Base-by-base conservation (phyloP, 2,329 filamentous ascomycete species). In the Aureobasidium melanogenum region DNA sequence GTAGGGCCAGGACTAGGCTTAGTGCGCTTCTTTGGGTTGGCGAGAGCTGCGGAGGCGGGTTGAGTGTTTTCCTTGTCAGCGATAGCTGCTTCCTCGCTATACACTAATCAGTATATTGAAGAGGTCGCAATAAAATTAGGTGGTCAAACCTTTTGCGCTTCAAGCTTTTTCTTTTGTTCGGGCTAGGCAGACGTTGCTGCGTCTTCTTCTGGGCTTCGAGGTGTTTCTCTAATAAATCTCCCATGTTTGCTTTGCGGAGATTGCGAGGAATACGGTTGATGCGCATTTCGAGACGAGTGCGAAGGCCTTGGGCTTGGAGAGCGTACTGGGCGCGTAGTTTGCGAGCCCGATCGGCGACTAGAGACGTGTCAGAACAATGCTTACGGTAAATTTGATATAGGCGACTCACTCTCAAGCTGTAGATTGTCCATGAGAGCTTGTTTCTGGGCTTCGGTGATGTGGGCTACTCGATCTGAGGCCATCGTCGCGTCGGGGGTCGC, bases 291-390 rank as follows among this genome's bases (percentile, higher is more conserved):
- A 99, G 87, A 64, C 93, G 87, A 63, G 91, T 87, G 64, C 88
- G 84, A 41, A 97, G 82, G 64, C 89, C 89, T 73, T 93, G 88
- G 24, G 91, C 89, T 74, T 96, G 92, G 10, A 95, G 82, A 63
- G 88, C 87, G 77, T 95, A 96, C 72, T 96, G 91, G 7, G 92
- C 88, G 68, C 92, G 85, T 64, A 97, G 80, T 73, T 93, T 91
- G 67, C 93, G 85, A 64, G 90, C 89, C 72, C 92, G 85, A 76
- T 95, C 89, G 19, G 89, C 91, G 66, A 96, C 91, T 96, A 67
- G 36, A 52, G 30, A 51, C 54, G 61, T 67, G 51, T 70, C 57
- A 47, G 63, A 56, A 30, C 30, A 63, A 72, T 69, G 63, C 74
- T 73, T 50, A 71, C 69, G 66, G 67, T 67, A n/a, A 19, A 15